phyloP scores from a whole-genome alignment of 148 eudicot genomes.

The Chenopodium suecicum region DNA sequence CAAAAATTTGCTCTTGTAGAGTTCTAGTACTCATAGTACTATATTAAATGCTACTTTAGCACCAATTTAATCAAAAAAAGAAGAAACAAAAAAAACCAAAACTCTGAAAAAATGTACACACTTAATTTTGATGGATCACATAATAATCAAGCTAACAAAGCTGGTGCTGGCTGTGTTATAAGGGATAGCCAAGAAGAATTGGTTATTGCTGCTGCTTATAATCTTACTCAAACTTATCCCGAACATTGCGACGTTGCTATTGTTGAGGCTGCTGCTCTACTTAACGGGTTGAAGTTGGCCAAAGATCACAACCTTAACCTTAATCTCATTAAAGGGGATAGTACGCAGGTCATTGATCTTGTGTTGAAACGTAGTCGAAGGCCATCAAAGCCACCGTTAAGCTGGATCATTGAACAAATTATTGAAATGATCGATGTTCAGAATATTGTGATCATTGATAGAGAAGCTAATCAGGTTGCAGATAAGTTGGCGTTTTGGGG shows the following conservation, averaged over 20 bases:
- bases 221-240: background rate
- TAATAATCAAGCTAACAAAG: background rate
- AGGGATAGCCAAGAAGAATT: slow-evolving; percentile 8
- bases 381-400: background rate
- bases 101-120: background rate
- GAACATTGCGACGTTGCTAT: background rate
- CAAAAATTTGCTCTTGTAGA: too few species aligned
- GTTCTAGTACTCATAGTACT: too few species aligned
- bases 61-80: too few species aligned
- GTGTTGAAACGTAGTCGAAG: background rate
- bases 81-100: too few species aligned
- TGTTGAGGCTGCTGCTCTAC: slow-evolving; percentile 15
- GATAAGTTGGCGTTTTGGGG: background rate
- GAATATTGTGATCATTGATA: background rate
- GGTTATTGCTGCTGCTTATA: slow-evolving; percentile 17
- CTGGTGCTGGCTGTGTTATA: slow-evolving; percentile 22
- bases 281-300: slow-evolving; percentile 1
- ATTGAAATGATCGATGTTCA: background rate
- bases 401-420: background rate
- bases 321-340: background rate
- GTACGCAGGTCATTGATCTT: background rate
- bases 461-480: background rate
- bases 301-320: background rate
- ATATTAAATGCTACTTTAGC: too few species aligned
- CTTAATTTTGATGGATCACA: slow-evolving; percentile 23